A percentile compares a stretch with the other conserved stretches of the same genome.
phyloP scores from a whole-genome alignment of 2,329 filamentous ascomycete genomes.

The Ustilaginoidea virens region DNA sequence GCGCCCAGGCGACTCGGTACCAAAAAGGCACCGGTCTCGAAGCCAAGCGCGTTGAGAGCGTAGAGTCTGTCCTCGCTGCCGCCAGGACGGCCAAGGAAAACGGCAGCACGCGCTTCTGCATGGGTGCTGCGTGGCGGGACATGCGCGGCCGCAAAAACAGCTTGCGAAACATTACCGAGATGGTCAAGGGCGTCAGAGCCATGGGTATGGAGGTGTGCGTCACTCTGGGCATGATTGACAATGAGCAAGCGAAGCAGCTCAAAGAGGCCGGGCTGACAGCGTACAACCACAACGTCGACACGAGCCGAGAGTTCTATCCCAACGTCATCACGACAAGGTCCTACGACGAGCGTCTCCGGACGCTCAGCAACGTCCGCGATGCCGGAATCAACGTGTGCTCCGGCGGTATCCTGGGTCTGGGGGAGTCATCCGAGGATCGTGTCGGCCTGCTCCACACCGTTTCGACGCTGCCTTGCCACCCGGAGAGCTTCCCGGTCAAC shows the following conservation, averaged over 20 bases:
- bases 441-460: constrained; percentile 75
- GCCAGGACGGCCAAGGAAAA: constrained; percentile 66
- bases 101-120: constrained; percentile 83
- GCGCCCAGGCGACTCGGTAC: constrained; percentile 75
- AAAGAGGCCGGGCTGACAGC: constrained; percentile 75
- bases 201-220: constrained; percentile 88
- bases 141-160: constrained; percentile 82
- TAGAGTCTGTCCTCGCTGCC: constrained; percentile 67
- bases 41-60: constrained; percentile 63
- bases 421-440: constrained; percentile 64
- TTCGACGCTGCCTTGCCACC: constrained; percentile 63
- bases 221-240: constrained; percentile 87
- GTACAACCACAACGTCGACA: constrained; percentile 92
- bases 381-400: constrained; percentile 85
- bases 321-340: constrained; percentile 70
- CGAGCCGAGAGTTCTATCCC: constrained; percentile 77
- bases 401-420: constrained; percentile 74
- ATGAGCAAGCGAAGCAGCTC: constrained; percentile 63
- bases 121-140: constrained; percentile 88
- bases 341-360: constrained; percentile 76
- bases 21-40: constrained; percentile 60
- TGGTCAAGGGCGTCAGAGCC: constrained; percentile 66
- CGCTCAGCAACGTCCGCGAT: constrained; percentile 64
- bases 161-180: constrained; percentile 69
- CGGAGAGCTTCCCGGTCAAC: constrained; percentile 85